Conservation (phyloP, 306 rosid genomes). For the Quercus ilex region DNA sequence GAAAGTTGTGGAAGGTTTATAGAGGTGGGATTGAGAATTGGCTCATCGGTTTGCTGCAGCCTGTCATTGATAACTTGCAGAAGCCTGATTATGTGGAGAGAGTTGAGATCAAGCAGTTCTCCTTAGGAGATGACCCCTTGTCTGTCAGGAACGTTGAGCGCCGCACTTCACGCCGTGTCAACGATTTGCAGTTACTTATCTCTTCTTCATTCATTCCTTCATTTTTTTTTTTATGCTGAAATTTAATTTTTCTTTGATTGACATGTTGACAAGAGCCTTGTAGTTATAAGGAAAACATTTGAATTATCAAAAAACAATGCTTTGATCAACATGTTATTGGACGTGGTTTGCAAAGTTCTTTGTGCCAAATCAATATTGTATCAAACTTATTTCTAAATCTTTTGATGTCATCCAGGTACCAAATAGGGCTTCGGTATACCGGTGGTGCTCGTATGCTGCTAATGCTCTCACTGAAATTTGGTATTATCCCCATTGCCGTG, state of each 20-base stretch:
- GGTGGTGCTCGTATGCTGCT: constrained; percentile 97
- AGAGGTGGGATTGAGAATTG: constrained; percentile 84
- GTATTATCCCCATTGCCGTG: constrained; percentile 78
- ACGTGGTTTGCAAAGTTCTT: not conserved
- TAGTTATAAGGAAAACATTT: no score
- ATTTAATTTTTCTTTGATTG: no score
- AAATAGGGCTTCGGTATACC: constrained; percentile 92
- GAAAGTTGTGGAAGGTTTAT: constrained; percentile 94
- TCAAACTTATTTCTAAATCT: constrained; percentile 11
- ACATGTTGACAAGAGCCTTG: no score
- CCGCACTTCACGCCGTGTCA: constrained; percentile 86
- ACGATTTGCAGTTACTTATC: constrained; percentile 84
- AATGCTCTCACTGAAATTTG: constrained; percentile 87
- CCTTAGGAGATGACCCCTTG: constrained; percentile 86
- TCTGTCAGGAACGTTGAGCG: constrained; percentile 97
- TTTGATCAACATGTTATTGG: not conserved
- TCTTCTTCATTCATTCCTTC: not conserved
- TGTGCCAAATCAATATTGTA: not conserved
- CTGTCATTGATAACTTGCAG: constrained; percentile 84
- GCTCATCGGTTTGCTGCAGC: constrained; percentile 91
- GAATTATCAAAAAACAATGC: no score
- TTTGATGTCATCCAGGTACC: constrained; percentile 66
- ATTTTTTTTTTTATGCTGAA: not conserved
- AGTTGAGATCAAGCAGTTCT: constrained; percentile 92
- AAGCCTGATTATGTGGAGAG: constrained; percentile 95